Evolutionary conservation across 441 rosid species (phyloP), one percentile per base, ranked within the genome.

Genomic region (Gossypium schwendimanii): DNA sequence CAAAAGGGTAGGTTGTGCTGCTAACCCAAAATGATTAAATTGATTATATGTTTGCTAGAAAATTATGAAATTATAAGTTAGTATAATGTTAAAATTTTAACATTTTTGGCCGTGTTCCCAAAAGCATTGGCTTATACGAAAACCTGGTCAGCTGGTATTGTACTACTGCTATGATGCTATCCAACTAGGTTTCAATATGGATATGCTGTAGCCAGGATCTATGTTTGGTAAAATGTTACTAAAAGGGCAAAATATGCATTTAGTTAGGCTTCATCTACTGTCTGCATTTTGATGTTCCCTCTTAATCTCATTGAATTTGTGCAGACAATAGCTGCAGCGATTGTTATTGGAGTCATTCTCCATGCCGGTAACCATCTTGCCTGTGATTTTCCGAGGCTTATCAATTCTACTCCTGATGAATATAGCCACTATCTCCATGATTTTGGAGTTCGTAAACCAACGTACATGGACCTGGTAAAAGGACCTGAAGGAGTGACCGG

Each of bases 241-340:
- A 31, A 15, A 61, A 61, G 33, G 28, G 64, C 21, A 31, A 61
- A 61, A 31, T 33, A 41, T 61, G 33, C 33, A 57, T 10, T 57
- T 18, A 10, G 0, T 23, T 57, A 23, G 1, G 1, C 14, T 57
- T 21, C n/a, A 23, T 8, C 10, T 54, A 18, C 41, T 36, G 41
- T 36, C 41, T 36, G 41, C 41, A 36, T 7, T 60, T 18, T 63
- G 7, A 39, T 41, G 53, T 49, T 47, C 44, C 9, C 39, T 66
- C n/a, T 4, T 20, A 3, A 21, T n/a, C 74, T 41, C n/a, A 67
- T 71, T 52, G 36, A 15, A 60, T 55, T 2, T 15, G 9, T 75
- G 80, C 85, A 88, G 93, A 85, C 81, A 2, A 81, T 89, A 45
- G 86, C 93, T n/a, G 80, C 87, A 52, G 93, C 93, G 54, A 89